Conservation (phyloP, 345 rosid genomes). For the Excoecaria agallocha region DNA sequence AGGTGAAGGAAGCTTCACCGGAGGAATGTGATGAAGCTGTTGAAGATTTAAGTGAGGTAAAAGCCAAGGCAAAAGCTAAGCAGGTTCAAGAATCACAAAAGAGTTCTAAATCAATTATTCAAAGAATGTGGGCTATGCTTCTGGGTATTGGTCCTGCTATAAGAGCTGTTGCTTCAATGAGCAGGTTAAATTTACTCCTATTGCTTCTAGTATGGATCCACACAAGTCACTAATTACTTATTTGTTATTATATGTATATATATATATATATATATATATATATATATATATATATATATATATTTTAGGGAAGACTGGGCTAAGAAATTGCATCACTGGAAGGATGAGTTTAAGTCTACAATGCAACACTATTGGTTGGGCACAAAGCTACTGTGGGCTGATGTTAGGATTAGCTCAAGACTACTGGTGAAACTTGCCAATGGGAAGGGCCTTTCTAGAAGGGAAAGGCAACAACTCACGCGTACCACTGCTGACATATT, state of each 20-base stretch:
- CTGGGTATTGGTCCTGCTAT: slow-evolving; percentile 90
- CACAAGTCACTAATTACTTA: too few species aligned
- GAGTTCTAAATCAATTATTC: slow-evolving; percentile 46
- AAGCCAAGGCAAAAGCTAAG: slow-evolving; percentile 90
- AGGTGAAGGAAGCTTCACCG: slow-evolving; percentile 79
- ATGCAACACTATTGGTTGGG: slow-evolving; percentile 95
- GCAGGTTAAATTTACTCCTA: slow-evolving; percentile 54
- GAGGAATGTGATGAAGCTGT: slow-evolving; percentile 98
- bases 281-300: too few species aligned
- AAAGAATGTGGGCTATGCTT: slow-evolving; percentile 55
- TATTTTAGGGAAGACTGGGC: slow-evolving; percentile 99
- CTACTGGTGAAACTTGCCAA: slow-evolving; percentile 77
- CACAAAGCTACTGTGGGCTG: slow-evolving; percentile 89
- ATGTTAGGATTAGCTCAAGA: slow-evolving; percentile 78
- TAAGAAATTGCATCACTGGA: slow-evolving; percentile 78
- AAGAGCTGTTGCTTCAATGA: slow-evolving; percentile 90
- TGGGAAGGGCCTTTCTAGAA: slow-evolving; percentile 91
- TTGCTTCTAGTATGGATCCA: background rate
- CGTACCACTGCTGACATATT: slow-evolving; percentile 90
- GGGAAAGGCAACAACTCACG: slow-evolving; percentile 89
- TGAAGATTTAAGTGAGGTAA: slow-evolving; percentile 73
- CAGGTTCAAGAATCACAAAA: slow-evolving; percentile 63
- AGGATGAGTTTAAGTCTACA: slow-evolving; percentile 82
- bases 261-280: too few species aligned
- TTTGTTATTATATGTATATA: too few species aligned